Evolutionary conservation across 2,329 filamentous ascomycete species (phyloP).

Genomic region (Penicillium sp.): DNA sequence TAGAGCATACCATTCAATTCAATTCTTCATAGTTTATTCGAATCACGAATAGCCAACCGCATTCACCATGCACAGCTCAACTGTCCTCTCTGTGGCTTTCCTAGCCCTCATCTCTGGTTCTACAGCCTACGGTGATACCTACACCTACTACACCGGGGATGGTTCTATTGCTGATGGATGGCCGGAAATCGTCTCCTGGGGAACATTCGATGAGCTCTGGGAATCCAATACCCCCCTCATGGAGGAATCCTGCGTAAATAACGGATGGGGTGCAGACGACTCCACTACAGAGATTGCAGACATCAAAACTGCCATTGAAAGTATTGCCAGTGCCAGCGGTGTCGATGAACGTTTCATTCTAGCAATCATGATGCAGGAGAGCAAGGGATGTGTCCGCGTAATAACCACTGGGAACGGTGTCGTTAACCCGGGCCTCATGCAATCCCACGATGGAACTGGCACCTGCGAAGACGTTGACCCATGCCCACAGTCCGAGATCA

Average conservation of each 20-base stretch:
- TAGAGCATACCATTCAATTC: neutral
- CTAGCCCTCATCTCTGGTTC: neutral
- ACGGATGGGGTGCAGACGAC: neutral
- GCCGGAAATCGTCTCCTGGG: neutral
- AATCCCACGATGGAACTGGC: conserved; percentile 18
- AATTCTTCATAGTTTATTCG: neutral
- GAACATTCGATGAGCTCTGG: neutral
- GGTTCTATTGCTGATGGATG: neutral
- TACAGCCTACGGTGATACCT: neutral
- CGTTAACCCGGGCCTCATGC: conserved; percentile 39
- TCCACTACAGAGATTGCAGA: neutral
- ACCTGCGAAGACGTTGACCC: conserved; percentile 5
- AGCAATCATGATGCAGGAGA: conserved; percentile 39
- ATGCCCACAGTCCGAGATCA: conserved; percentile 15
- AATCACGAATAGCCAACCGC: neutral
- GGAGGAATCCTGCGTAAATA: neutral
- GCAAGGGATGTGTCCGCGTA: conserved; percentile 36
- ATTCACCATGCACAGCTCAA: neutral
- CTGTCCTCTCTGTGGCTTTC: neutral
- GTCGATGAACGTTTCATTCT: conserved; percentile 29
- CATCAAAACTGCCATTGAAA: neutral
- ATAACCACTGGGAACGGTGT: conserved; percentile 36
- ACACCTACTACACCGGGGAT: neutral
- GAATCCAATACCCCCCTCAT: neutral
- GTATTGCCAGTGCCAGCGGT: conserved; percentile 13